Base-by-base conservation (phyloP, 192 early-diverging fungal genomes). In the Coemansia interrupta region DNA sequence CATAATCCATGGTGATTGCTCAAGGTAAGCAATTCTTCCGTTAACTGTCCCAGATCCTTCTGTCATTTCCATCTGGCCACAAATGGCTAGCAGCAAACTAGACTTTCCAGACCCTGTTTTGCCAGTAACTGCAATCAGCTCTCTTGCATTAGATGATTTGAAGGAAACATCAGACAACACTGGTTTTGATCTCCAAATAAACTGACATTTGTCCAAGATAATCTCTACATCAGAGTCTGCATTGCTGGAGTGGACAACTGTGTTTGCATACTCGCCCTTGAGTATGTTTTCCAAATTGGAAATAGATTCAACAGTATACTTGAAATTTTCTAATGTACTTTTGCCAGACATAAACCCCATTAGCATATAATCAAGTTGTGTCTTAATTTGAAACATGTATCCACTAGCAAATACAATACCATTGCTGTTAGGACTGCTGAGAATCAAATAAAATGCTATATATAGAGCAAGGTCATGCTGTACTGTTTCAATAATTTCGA, bases 1-100 rank as follows among this genome's bases (percentile, higher is more conserved):
- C 72, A 89, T 89, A 45, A 97, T 91, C 94, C 94, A 97, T 1
- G 94, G 85, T 15, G 81, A 81, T 67, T 95, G 95, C 30, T 90
- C 82, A 14, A 83, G 81, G 61, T 93, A 95, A 9, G 86, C 87
- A 17, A 96, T 78, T 2, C 67, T 78, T 1, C 90, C 90, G 14
- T 78, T 72, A 9, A 90, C 80, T 0, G 67, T 51, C 1, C 92
- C 83, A 0, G 57, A 15, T 10, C 75, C 69, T 30, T 44, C 14
- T 1, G 65, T 61, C 52, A 81, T 80, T 55, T 80, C 84, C 74
- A 92, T 87, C 58, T 95, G 92, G 14, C 93, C 90, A 20, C 93
- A 82, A 47, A 97, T 74, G 9, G 91, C 86, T 54, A 85, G 82
- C 0, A 97, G 71, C 18, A 97, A 72, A 2, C 90, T 87, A 0